Evolutionary conservation across 345 rosid genomes (phyloP).

Genomic region (Gossypium sturtianum): DNA sequence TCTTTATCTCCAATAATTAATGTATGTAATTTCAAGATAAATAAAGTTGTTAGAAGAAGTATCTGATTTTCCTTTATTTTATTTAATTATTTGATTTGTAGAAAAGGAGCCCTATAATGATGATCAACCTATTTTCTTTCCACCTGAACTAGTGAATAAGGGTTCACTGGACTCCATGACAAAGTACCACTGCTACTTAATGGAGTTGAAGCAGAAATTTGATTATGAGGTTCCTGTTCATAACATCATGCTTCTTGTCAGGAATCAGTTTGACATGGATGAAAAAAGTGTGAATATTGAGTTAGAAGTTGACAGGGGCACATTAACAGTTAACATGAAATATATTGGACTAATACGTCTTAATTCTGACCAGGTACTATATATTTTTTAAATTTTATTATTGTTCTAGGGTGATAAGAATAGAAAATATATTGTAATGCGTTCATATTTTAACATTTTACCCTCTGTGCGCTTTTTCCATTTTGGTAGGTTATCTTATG

Average conservation of each 20-base stretch:
- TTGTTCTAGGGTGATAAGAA: neutral
- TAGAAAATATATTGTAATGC: neutral
- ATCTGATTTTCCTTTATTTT: neutral
- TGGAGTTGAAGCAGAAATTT: conserved; percentile 44
- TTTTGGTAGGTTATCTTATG: conserved; percentile 51
- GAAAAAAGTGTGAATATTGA: conserved; percentile 28
- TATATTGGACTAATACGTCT: conserved; percentile 45
- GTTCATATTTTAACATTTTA: neutral
- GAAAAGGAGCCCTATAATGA: conserved; percentile 37
- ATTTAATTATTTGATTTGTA: conserved; percentile 23
- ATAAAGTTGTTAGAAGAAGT: neutral
- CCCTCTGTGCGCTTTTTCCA: conserved; percentile 5
- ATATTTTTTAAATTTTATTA: neutral
- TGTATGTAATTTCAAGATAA: neutral
- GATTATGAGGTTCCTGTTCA: conserved; percentile 31
- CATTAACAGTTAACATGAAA: conserved; percentile 37
- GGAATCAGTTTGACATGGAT: conserved; percentile 47
- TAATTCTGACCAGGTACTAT: conserved; percentile 34
- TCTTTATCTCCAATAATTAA: neutral
- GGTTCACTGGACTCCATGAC: conserved; percentile 14
- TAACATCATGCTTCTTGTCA: conserved; percentile 52
- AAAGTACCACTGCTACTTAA: conserved; percentile 49
- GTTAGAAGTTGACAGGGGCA: conserved; percentile 54
- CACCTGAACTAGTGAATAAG: conserved; percentile 53
- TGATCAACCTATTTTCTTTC: conserved; percentile 68